A percentile compares a stretch with the other conserved stretches of the same genome.
These are phyloP conservation scores for Drechslerella coelobrocha DNA, from an alignment of 2,329 filamentous ascomycete genomes.

Conservation along the genomic window DNA sequence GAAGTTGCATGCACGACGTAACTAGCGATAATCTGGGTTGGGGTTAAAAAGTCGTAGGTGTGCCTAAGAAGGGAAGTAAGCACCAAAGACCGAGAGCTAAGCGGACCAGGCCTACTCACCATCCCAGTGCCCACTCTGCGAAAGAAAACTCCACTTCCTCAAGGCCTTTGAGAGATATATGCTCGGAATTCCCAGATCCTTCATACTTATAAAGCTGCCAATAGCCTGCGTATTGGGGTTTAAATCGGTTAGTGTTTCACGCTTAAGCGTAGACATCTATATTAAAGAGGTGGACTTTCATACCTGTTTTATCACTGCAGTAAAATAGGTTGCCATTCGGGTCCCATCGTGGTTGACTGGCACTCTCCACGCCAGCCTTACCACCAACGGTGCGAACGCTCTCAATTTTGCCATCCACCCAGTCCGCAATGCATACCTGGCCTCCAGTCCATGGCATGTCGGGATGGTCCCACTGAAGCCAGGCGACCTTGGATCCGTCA, in stretches of 20 bases:
- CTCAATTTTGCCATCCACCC: slow-evolving; percentile 57
- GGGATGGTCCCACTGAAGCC: slow-evolving; percentile 66
- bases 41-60: slow-evolving; percentile 32
- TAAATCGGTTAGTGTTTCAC: too few species aligned
- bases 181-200: slow-evolving; percentile 54
- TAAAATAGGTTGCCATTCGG: slow-evolving; percentile 63
- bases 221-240: slow-evolving; percentile 56
- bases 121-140: slow-evolving; percentile 56
- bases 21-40: slow-evolving; percentile 19
- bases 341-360: slow-evolving; percentile 64
- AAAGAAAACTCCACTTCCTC: slow-evolving; percentile 58
- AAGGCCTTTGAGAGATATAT: slow-evolving; percentile 58
- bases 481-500: slow-evolving; percentile 62
- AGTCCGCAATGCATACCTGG: slow-evolving; percentile 61
- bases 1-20: slow-evolving; percentile 28
- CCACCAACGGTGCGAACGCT: slow-evolving; percentile 60
- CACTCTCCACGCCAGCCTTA: slow-evolving; percentile 58
- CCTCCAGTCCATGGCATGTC: slow-evolving; percentile 64
- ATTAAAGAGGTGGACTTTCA: background rate
- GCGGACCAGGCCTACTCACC: slow-evolving; percentile 29
- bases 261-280: background rate
- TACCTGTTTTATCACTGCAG: slow-evolving; percentile 60
- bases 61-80: slow-evolving; percentile 15
- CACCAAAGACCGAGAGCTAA: background rate
- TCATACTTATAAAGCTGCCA: slow-evolving; percentile 61